Evolutionary conservation across 352 stramenopile genomes (phyloP), one percentile per base, ranked within the genome.

Genomic region (Albugo candida): DNA sequence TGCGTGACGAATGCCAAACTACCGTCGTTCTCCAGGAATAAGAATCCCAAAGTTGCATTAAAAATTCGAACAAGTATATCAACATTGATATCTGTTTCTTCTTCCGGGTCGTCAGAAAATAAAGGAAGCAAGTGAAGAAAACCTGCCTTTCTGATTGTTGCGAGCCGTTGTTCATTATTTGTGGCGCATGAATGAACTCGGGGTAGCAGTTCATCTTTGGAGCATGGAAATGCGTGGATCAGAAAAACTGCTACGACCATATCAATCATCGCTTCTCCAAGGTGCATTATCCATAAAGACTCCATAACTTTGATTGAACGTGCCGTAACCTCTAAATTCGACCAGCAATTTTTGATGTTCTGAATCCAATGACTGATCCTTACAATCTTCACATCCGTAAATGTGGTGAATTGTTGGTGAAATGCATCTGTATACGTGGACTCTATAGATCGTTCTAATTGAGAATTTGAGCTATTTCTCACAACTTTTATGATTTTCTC

Each of bases 41-140:
- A 65, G 0, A 71, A 76, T 12, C 73, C 78, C 16, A 92, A 70
- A 12, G 67, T 73, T 11, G 78, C 73, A 45, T 88, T 74, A 35
- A 86, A 92, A 44, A 76, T 63, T 47, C 88, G 76, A 16, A 75
- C 78, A 19, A 92, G 54, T 45, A 88, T 74, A 36, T 87, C 70
- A 47, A 79, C 67, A 14, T 74, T 61, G 53, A 81, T 85, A 49
- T 87, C 52, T 17, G 56, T 64, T 47, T 74, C 54, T 54, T 76
- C 78, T 20, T 72, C 75, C 6, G 60, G 12, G 36, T 70, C 78
- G 13, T 74, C 73, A 43, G 3, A 31, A 3, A 31, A 31, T 12
- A 92, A 52, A 5, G 75, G 75, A 41, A 92, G 64, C 43, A 83
- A 88, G 20, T 76, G 58, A 34, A 81, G 56, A 43, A 83, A 87